phyloP scores from a whole-genome alignment of 2,329 filamentous ascomycete species.

The Fusarium compactum region DNA sequence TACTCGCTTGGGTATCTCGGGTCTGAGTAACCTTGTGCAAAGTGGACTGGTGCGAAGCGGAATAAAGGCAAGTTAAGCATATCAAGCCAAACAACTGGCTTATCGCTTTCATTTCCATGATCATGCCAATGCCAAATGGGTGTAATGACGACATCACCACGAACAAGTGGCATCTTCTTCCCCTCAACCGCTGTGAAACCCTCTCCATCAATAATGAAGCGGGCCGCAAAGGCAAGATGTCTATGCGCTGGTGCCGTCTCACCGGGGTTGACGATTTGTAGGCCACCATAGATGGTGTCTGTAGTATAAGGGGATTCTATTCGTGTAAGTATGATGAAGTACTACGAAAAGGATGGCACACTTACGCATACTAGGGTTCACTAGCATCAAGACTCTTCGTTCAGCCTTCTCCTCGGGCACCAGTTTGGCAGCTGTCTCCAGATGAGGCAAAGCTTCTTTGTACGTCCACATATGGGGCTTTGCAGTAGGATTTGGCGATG shows the following conservation, averaged over 20 bases:
- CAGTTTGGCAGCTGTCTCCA: conserved; percentile 52
- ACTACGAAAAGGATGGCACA: not conserved
- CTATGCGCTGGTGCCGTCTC: conserved; percentile 68
- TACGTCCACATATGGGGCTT: conserved; percentile 57
- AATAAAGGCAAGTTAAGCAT: conserved; percentile 66
- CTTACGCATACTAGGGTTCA: conserved; percentile 63
- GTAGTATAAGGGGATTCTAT: conserved; percentile 60
- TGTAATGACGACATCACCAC: conserved; percentile 68
- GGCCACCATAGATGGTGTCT: conserved; percentile 67
- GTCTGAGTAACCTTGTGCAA: conserved; percentile 63
- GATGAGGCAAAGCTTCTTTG: conserved; percentile 50
- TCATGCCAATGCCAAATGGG: conserved; percentile 72
- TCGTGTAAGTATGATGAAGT: not conserved
- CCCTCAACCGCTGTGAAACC: conserved; percentile 71
- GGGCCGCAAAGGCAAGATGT: conserved; percentile 67
- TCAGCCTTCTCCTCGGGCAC: conserved; percentile 57
- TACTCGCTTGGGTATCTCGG: conserved; percentile 62
- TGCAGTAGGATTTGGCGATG: conserved; percentile 58
- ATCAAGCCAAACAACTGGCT: conserved; percentile 69
- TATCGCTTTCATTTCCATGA: conserved; percentile 67
- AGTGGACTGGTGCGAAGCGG: conserved; percentile 63
- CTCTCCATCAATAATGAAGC: conserved; percentile 69
- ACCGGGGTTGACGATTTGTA: conserved; percentile 68
- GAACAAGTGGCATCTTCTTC: conserved; percentile 61
- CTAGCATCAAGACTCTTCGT: conserved; percentile 57